Percentiles rank a stretch among this genome's conserved stretches.
These are phyloP conservation scores for Populus pruinosa DNA, from an alignment of 345 rosid species.

Conservation along the genomic window DNA sequence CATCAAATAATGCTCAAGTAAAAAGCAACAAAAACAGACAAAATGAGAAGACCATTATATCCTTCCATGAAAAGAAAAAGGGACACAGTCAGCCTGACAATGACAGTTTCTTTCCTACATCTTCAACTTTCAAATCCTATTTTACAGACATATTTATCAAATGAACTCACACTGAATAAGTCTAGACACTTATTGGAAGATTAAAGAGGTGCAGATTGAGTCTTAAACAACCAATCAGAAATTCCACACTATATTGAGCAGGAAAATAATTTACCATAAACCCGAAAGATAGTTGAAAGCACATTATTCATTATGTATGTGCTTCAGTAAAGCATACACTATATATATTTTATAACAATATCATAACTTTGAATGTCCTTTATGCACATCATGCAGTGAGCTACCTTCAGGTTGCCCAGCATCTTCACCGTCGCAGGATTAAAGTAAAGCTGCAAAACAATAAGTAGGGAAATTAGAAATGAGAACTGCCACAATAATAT, in stretches of 20 bases:
- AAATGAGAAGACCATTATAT: neutral
- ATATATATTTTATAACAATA: neutral
- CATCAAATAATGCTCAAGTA: neutral
- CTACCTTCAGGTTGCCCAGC: slow-evolving; percentile 93
- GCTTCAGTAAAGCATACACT: neutral
- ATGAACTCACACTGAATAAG: neutral
- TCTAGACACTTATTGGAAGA: neutral
- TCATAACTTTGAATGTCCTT: neutral
- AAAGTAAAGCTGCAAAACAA: slow-evolving; percentile 76
- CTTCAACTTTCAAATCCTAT: neutral
- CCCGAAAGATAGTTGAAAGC: neutral
- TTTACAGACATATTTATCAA: neutral
- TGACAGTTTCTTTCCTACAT: neutral
- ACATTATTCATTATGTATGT: neutral
- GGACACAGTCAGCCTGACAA: neutral
- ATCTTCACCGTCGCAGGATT: slow-evolving; percentile 99
- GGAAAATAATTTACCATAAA: neutral
- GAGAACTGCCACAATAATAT: neutral
- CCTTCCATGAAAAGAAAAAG: neutral
- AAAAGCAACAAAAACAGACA: neutral
- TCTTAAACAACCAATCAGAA: neutral
- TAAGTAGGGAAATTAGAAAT: slow-evolving; percentile 5
- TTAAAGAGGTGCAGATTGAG: neutral
- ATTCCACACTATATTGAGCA: neutral
- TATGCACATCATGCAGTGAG: neutral